Evolutionary conservation across 371 early-diverging fungal genomes (phyloP), one percentile per base, ranked within the genome.

Genomic region (Blastocladiella emersonii): DNA sequence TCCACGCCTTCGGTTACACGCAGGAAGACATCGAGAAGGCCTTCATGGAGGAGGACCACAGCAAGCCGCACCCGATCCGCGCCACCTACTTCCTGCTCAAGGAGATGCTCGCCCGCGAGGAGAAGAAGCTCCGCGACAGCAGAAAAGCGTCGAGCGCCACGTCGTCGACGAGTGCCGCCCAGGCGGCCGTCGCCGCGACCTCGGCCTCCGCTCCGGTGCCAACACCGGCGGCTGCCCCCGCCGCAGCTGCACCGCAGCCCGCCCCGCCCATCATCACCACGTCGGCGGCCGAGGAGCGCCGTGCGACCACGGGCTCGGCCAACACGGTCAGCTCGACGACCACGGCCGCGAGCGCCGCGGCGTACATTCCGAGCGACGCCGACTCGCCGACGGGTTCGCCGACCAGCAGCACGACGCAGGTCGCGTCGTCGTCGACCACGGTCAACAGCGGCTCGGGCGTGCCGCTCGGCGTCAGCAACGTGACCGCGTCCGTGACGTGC

Each of bases 21-120:
- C 4, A 34, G 3, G 76, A 71, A 12, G 77, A 77, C 13, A 71
- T 80, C 34, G 27, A 56, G 39, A 34, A 61, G n/a, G 75, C 75
- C 3, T 80, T 80, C 64, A 44, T 63, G 6, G 62, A 61, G 19
- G 67, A 60, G 21, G 73, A 73, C 49, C 65, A 57, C 32, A 19
- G 27, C 36, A 59, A 64, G 30, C 71, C 75, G 34, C 51, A 75
- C 43, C 74, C 78, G 49, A 71, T 80, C 30, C 67, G 74, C 7
- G 67, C 76, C 27, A 78, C 77, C n/a, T 80, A 80, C 64, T 76
- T 67, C 51, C 63, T 80, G 45, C 67, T 80, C 39, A 37, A 59
- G 30, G 81, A 80, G 63, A 80, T 78, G 81, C 56, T 78, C 10
- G 57, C 62, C 23, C 57, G 78, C 36, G 78, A 78, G 66, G 72